Evolutionary conservation across 306 rosid species (phyloP), one percentile per base, ranked within the genome.

Genomic region (Inga oerstediana): DNA sequence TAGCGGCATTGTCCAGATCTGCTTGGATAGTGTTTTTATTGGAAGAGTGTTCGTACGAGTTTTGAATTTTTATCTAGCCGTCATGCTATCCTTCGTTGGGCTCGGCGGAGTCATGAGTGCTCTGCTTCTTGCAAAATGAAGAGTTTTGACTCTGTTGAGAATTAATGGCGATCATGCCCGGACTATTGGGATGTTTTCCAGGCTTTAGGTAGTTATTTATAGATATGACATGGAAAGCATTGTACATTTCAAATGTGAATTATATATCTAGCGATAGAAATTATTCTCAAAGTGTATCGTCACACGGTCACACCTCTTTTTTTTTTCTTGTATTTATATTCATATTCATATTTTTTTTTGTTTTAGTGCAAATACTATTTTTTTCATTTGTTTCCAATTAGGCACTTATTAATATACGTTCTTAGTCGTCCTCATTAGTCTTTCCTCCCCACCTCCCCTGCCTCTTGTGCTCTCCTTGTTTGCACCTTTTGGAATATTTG

Each of bases 201-300:
- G 92, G 83, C 82, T 77, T 71, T 78, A 80, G 81, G 85, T 61
- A 76, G 84, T 85, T 80, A 64, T 77, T 84, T 77, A 45, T 84
- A 86, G 83, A 80, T 90, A 66, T 86, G 91, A 82, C 84, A 83
- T 82, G 61, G 87, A 88, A 90, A 88, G 87, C 84, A 77, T 79
- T 88, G 97, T 95, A 95, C 89, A 91, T 92, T 87, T 86, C 76
- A 86, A 86, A 70, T 81, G 85, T 85, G 87, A 80, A 46, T 87
- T 81, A 86, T 86, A 84, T 86, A 89, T 82, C 79, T 88, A 85
- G 91, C 86, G 78, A 85, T 87, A 90, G 91, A 88, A 85, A 84
- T 78, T 78, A 76, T 78, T 88, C 87, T 84, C 86, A 72, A 88
- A 80, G 76, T 82, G 62, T 77, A 75, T 82, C 81, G 52, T 84